phyloP scores from a whole-genome alignment of 148 eudicot genomes.

The Talinum fruticosum region DNA sequence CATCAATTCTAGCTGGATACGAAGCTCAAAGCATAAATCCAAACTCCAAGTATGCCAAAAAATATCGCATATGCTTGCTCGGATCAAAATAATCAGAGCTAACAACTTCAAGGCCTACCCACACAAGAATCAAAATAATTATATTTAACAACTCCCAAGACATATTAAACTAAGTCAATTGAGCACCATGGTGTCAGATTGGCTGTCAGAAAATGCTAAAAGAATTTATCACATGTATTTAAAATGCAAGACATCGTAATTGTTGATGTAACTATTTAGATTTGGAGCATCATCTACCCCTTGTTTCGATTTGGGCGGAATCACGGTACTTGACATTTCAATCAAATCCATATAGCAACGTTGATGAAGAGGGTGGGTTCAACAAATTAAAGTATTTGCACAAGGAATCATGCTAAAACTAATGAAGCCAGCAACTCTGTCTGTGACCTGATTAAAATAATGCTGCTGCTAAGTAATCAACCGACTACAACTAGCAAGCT shows the following conservation, averaged over 20 bases:
- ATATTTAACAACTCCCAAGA: neutral
- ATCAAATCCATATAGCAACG: neutral
- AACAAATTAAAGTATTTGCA: neutral
- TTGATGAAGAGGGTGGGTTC: neutral
- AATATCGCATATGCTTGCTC: neutral
- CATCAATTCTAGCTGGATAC: neutral
- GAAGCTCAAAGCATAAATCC: neutral
- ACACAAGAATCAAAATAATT: neutral
- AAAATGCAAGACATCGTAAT: neutral
- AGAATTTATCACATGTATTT: neutral
- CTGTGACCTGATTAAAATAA: neutral
- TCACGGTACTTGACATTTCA: constrained; percentile 8
- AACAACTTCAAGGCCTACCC: neutral
- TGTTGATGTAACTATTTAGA: neutral
- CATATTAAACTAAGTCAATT: constrained; percentile 2
- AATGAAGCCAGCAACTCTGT: neutral
- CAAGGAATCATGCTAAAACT: neutral
- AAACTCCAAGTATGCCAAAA: neutral
- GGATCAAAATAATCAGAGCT: neutral
- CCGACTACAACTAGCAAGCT: neutral
- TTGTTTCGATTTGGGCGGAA: neutral
- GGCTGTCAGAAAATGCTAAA: neutral
- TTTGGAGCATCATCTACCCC: neutral
- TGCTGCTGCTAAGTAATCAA: neutral
- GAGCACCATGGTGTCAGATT: neutral